phyloP scores from a whole-genome alignment of 1,284 basidiomycete genomes.

The Melampsora larici-populina region DNA sequence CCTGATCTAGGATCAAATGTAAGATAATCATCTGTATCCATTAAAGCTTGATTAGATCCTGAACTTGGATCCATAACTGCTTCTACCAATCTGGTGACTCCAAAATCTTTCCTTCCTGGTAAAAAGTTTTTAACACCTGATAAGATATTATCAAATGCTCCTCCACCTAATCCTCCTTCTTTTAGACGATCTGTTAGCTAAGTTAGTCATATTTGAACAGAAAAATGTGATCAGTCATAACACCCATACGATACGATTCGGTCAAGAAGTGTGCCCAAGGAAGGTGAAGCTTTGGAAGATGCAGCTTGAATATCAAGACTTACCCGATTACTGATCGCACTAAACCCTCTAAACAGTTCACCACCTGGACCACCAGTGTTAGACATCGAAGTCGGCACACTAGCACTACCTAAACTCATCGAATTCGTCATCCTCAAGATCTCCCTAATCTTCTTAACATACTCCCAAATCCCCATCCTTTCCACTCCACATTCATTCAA shows the following conservation, averaged over 20 bases:
- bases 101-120: slow-evolving; percentile 87
- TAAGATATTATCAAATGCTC: slow-evolving; percentile 80
- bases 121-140: slow-evolving; percentile 98
- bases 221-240: not conserved
- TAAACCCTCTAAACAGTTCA: slow-evolving; percentile 86
- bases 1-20: slow-evolving; percentile 82
- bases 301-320: slow-evolving; percentile 49
- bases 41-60: slow-evolving; percentile 84
- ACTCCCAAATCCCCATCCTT: slow-evolving; percentile 74
- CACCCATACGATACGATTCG: not conserved
- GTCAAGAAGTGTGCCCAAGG: not conserved
- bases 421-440: slow-evolving; percentile 80
- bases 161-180: slow-evolving; percentile 71
- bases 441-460: slow-evolving; percentile 82
- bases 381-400: slow-evolving; percentile 63
- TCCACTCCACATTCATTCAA: slow-evolving; percentile 75
- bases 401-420: slow-evolving; percentile 62
- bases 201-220: slow-evolving; percentile 38
- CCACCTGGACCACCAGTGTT: slow-evolving; percentile 60
- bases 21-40: slow-evolving; percentile 94
- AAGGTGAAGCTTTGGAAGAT: not conserved
- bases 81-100: slow-evolving; percentile 86
- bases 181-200: slow-evolving; percentile 87
- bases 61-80: slow-evolving; percentile 94
- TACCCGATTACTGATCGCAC: slow-evolving; percentile 82